Conservation (phyloP, 2,329 filamentous ascomycete species). For the Aspergillus sp. region DNA sequence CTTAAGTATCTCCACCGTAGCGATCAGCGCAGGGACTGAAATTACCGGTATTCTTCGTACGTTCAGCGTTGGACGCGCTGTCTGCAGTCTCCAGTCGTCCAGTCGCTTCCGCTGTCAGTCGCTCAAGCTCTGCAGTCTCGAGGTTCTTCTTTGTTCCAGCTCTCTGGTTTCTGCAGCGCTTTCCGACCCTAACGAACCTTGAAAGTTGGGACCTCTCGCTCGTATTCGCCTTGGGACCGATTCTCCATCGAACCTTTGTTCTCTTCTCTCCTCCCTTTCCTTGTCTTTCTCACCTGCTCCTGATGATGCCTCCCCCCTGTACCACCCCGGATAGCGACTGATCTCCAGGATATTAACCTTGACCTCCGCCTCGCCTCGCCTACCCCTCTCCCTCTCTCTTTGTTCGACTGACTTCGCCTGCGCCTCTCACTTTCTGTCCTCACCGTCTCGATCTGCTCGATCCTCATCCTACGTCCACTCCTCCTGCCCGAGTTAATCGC, state of each 20-base stretch:
- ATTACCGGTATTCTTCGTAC: background rate
- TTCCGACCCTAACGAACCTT: background rate
- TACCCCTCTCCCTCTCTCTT: background rate
- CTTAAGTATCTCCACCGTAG: background rate
- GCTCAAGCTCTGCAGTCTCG: background rate
- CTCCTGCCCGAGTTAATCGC: conserved; percentile 7
- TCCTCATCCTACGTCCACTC: background rate
- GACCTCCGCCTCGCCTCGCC: background rate
- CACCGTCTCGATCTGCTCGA: background rate
- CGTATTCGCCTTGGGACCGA: background rate
- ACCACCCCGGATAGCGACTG: background rate
- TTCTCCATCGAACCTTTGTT: background rate
- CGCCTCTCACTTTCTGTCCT: background rate
- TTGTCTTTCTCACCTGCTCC: background rate
- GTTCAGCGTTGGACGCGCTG: no score
- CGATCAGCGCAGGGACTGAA: background rate
- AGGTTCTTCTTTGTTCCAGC: background rate
- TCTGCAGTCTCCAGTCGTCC: background rate
- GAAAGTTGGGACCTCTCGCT: background rate
- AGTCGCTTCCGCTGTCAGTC: background rate
- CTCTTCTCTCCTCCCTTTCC: background rate
- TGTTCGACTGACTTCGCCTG: no score
- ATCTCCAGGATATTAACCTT: background rate
- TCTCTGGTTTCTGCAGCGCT: background rate
- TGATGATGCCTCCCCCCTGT: background rate